Base-by-base conservation (phyloP, 2,329 filamentous ascomycete species). In the Colletotrichum truncatum region DNA sequence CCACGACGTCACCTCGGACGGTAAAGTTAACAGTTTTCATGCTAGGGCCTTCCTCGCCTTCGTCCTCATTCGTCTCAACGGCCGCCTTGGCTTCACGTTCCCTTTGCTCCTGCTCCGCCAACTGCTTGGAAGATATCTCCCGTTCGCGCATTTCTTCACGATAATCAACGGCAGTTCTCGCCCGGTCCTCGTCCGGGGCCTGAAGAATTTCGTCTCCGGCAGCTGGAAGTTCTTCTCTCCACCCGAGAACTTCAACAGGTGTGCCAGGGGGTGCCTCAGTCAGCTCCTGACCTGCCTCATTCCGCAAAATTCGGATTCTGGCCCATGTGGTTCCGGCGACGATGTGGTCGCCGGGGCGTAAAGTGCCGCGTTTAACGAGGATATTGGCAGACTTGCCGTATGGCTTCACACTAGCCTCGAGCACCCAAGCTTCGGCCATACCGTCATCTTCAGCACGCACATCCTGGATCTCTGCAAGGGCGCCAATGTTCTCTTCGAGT, bases 161-260 rank as follows among this genome's bases (percentile, higher is more conserved):
- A 72, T 94, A 93, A 2, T 91, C 87, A 2, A 95, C 85, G 1
- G 96, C 95, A 2, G 84, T 86, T 72, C 93, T 93, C 34, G 94
- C 96, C 67, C 87, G 90, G 65, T 89, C 86, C 78, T 98, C 94
- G 70, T 90, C 89, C 0, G 87, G 83, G 1, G 94, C 93, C 79
- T 98, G 92, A 1, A 99, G 83, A 8, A 97, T 91, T 80, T 93
- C 89, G 72, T 97, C 93, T 52, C 97, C 97, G 1, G 96, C 95
- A 23, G 87, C 85, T 1, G 96, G 95, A 6, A 87, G 77, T 69
- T 93, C 90, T 34, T 93, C 92, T 71, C 90, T 90, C 96, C 96
- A 99, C n/a, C 96, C 96, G 67, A 98, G 89, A 18, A 99, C 88
- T 77, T 98, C 93, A 3, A 97, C 92, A 0, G 97, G 94, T 26